phyloP scores from a whole-genome alignment of 495 filamentous ascomycete genomes.

The Xylaria scruposa region DNA sequence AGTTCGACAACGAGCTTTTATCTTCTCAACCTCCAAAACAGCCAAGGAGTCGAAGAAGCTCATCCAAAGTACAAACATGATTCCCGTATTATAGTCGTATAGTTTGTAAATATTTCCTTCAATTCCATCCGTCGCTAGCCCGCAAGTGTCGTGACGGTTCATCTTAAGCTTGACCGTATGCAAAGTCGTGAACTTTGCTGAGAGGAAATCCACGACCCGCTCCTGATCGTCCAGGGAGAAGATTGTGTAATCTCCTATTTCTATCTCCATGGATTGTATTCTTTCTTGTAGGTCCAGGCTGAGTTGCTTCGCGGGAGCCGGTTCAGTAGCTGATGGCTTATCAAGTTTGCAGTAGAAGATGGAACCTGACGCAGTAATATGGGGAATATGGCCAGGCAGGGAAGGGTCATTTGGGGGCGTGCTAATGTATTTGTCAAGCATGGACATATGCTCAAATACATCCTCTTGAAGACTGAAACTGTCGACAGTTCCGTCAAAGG shows the following conservation, averaged over 20 bases:
- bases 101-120: background rate
- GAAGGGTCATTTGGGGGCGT: too few species aligned
- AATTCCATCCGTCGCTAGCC: background rate
- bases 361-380: background rate
- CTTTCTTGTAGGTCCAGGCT: background rate
- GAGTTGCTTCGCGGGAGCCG: background rate
- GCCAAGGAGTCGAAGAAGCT: background rate
- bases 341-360: background rate
- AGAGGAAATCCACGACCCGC: background rate
- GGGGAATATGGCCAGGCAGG: background rate
- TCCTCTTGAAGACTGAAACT: background rate
- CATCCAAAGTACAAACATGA: background rate
- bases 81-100: too few species aligned
- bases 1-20: background rate
- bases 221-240: background rate
- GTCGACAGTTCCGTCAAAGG: slow-evolving; percentile 9
- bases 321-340: background rate
- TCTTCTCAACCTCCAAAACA: background rate
- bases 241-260: background rate
- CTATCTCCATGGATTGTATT: background rate
- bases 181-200: background rate
- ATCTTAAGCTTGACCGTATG: background rate
- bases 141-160: background rate
- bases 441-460: background rate
- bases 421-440: background rate